Base-by-base conservation (phyloP, 1,139 yeast species). In the Scheffersomyces quercinus region DNA sequence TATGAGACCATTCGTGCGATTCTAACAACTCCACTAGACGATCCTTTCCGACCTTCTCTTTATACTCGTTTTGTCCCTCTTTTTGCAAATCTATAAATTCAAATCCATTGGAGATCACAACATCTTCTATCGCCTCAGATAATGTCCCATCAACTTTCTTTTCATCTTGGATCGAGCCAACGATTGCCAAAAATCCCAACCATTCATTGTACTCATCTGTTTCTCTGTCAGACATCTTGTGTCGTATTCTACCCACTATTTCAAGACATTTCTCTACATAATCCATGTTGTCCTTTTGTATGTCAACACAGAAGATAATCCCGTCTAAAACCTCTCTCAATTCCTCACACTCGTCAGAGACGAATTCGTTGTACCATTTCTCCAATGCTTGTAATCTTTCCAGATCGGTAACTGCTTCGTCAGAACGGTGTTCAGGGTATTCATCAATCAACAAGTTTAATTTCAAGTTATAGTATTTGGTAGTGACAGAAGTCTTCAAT, bases 311-410 rank as follows among this genome's bases (percentile, higher is more conserved):
- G 46, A 70, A 64, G 1, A 74, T 53, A 11, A 73, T 40, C 2
- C 79, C 79, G 41, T 70, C 72, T 1, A 74, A 47, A 0, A 57
- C 74, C 7, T 63, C 69, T 28, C 77, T 58, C 28, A 74, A 57
- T 41, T 73, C 79, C n/a, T 49, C 44, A 43, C 53, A 63, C 32
- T 70, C 77, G 0, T 53, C 62, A 2, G 59, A 47, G 7, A 36
- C 28, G 43, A 73, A 70, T 44, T 73, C 77, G 0, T 48, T 37
- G 28, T 28, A 37, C 75, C 78, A 73, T 15, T 49, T 40, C 2
- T 44, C 30, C 32, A 71, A 58, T 6, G 51, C 56, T 4, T 45
- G 46, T 3, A 53, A 14, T 30, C 50, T 48, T 9, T 37, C 36
- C 1, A 24, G 47, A 6, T 45, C 52, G 3, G 38, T 46, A 3